Conservation (phyloP, 2,329 filamentous ascomycete species). For the Lachnellula arida region DNA sequence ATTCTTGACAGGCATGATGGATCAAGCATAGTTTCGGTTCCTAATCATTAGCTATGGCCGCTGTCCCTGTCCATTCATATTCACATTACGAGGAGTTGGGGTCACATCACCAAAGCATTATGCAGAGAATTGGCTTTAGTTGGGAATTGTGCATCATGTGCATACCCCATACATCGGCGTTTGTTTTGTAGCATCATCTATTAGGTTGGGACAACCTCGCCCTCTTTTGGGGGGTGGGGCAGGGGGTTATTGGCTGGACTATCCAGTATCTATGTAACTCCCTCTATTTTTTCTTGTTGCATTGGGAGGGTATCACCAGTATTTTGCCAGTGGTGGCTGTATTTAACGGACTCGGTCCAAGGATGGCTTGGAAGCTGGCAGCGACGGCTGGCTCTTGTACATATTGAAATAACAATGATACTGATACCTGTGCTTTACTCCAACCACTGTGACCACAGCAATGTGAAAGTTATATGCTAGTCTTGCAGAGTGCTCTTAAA, state of each 20-base stretch:
- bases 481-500: no score
- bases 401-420: no score
- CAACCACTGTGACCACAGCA: no score
- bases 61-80: background rate
- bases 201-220: background rate
- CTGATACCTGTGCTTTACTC: no score
- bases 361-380: no score
- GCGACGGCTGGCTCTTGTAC: no score
- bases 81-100: constrained; percentile 1
- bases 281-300: background rate
- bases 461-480: no score
- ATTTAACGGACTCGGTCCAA: no score
- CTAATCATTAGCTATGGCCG: no score
- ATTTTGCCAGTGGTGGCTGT: no score
- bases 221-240: background rate
- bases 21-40: background rate
- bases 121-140: background rate
- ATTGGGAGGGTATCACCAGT: background rate
- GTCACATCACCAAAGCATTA: background rate
- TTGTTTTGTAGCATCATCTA: background rate
- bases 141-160: constrained; percentile 1
- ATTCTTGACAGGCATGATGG: constrained; percentile 19
- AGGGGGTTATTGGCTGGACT: no score
- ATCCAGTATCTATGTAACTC: background rate
- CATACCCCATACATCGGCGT: constrained; percentile 4